Percentiles rank a stretch among this genome's conserved stretches.
These are phyloP conservation scores for Amoebophrya sp. DNA, from an alignment of 169 alveolate species.

Conservation along the genomic window DNA sequence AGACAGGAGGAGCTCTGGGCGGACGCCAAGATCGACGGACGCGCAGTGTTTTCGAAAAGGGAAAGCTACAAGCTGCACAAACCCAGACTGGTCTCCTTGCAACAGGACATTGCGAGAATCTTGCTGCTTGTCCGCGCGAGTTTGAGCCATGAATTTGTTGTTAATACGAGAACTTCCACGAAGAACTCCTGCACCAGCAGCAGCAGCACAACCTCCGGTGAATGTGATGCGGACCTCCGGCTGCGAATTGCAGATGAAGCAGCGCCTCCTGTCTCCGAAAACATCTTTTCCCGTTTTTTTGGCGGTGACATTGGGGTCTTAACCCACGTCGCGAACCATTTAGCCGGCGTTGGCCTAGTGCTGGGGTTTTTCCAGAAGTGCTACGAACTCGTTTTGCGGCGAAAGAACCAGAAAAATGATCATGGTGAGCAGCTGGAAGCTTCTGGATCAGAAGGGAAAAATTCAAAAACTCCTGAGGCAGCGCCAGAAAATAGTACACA, in stretches of 20 bases:
- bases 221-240: too few relatives aligned
- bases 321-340: not conserved
- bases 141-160: too few relatives aligned
- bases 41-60: not conserved
- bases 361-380: not conserved
- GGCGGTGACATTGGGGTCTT: not conserved
- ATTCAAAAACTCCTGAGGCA: too few relatives aligned
- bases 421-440: too few relatives aligned
- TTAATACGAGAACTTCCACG: too few relatives aligned
- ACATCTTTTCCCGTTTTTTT: not conserved
- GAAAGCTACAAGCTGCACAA: not conserved
- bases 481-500: too few relatives aligned
- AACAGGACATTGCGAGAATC: not conserved
- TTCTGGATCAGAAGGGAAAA: too few relatives aligned
- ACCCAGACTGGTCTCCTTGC: not conserved
- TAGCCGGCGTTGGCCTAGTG: not conserved
- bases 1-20: not conserved
- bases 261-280: too few relatives aligned
- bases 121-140: not conserved
- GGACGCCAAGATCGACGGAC: conserved; percentile 12
- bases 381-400: not conserved
- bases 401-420: too few relatives aligned
- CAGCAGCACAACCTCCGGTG: too few relatives aligned
- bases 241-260: too few relatives aligned
- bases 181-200: too few relatives aligned